Percentiles rank a stretch among this genome's conserved stretches.
Conservation (phyloP, 495 filamentous ascomycete genomes). For the Podospora pseudocomata region DNA sequence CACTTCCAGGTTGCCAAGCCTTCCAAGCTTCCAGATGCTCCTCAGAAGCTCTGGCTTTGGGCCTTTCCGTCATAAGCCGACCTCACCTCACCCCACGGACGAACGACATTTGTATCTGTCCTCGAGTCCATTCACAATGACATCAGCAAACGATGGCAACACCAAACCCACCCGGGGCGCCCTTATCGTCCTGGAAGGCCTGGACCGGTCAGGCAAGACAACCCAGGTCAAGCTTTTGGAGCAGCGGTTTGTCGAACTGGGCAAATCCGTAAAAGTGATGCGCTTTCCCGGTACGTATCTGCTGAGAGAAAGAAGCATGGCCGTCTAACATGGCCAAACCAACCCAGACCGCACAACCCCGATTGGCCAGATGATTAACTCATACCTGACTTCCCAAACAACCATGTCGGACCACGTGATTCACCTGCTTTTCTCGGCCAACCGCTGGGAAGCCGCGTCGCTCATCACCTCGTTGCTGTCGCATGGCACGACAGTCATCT, state of each 20-base stretch:
- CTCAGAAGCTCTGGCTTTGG: not conserved
- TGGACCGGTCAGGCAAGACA: slow-evolving; percentile 93
- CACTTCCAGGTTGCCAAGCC: not conserved
- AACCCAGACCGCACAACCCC: slow-evolving; percentile 74
- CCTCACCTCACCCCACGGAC: not conserved
- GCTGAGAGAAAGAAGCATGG: not conserved
- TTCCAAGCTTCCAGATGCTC: not conserved
- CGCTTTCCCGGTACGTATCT: slow-evolving; percentile 75
- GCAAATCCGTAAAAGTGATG: slow-evolving; percentile 66
- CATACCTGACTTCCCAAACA: slow-evolving; percentile 70
- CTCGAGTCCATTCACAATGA: not conserved
- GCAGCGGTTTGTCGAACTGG: slow-evolving; percentile 56
- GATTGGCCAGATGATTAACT: slow-evolving; percentile 86
- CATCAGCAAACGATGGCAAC: not conserved
- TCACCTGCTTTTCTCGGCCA: slow-evolving; percentile 92
- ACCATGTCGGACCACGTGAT: slow-evolving; percentile 88
- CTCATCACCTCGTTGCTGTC: slow-evolving; percentile 59
- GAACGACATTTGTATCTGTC: not conserved
- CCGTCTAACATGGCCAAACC: not conserved
- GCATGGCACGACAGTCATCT: slow-evolving; percentile 68
- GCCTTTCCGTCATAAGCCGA: not conserved
- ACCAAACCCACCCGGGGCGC: slow-evolving; percentile 52
- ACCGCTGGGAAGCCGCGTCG: slow-evolving; percentile 84
- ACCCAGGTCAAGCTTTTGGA: slow-evolving; percentile 80
- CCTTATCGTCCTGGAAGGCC: slow-evolving; percentile 86